Conservation (phyloP, 306 rosid species). For the Trifolium pratense region DNA sequence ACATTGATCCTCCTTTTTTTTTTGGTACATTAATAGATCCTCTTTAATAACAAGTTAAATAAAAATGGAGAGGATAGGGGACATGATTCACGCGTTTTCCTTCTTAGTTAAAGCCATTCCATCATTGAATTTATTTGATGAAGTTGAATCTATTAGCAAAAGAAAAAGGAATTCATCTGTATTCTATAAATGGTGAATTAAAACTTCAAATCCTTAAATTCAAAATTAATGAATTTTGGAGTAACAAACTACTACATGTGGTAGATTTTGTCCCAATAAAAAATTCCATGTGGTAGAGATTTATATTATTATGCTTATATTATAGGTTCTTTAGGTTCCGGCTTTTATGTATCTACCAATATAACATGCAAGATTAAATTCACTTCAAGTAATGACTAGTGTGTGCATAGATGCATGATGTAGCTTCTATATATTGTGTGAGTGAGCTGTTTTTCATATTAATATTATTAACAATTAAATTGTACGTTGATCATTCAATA, state of each 20-base stretch:
- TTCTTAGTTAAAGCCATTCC: slow-evolving; percentile 8
- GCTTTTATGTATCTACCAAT: slow-evolving; percentile 37
- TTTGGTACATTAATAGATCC: no score
- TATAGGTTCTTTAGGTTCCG: slow-evolving; percentile 33
- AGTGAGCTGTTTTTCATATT: slow-evolving; percentile 42
- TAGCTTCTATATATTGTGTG: slow-evolving; percentile 23
- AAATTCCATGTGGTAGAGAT: slow-evolving; percentile 41
- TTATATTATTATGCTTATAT: neutral
- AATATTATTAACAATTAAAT: slow-evolving; percentile 6
- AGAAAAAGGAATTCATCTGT: slow-evolving; percentile 30
- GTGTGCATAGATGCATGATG: neutral
- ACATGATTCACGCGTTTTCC: slow-evolving; percentile 2
- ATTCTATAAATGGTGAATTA: slow-evolving; percentile 32
- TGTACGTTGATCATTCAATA: neutral
- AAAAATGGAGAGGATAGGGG: neutral
- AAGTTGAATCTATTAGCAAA: neutral
- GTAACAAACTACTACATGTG: slow-evolving; percentile 47
- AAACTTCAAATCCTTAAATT: slow-evolving; percentile 32
- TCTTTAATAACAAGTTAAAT: no score
- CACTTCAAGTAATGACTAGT: slow-evolving; percentile 14
- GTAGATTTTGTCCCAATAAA: neutral
- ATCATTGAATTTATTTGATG: slow-evolving; percentile 25
- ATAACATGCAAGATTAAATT: slow-evolving; percentile 34
- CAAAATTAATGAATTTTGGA: slow-evolving; percentile 37
- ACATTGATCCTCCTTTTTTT: no score